Evolutionary conservation across 1,284 basidiomycete species (phyloP), one percentile per base, ranked within the genome.

Genomic region (Ceratobasidium sp.): DNA sequence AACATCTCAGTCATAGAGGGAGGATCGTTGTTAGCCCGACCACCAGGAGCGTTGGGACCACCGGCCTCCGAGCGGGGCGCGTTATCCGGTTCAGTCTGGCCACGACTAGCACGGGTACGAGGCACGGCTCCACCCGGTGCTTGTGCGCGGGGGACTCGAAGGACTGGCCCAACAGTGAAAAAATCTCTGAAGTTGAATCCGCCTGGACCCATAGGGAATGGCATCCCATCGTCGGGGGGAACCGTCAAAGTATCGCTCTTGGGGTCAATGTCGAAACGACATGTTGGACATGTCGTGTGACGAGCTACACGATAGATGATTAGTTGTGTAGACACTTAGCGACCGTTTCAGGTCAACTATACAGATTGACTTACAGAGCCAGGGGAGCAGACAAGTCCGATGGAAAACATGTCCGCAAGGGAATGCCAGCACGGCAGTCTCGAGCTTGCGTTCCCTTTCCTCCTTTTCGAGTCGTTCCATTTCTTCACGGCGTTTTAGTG

Each of bases 331-430:
- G 5, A 26, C 0, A 32, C 9, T 30, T 32, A 26, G 23, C 6
- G 23, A 16, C 50, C 30, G 8, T 43, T 16, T 26, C 34, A 18
- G 21, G 23, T 16, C 55, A n/a, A 34, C 3, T 32, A 1, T 16
- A 57, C 39, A 57, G 9, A 48, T 16, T 32, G 28, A 65, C 64
- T 69, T 36, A 69, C 64, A 87, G 79, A 92, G 92, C 91, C 91
- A 93, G 0, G 91, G 91, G 1, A 90, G 78, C 28, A 93, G 84
- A 79, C 91, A 93, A 12, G 87, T 83, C 1, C 88, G 85, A 76
- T 93, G 91, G 81, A 92, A 93, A 59, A 91, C 86, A 78, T 93
- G 91, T 12, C 90, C 86, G 77, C 91, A 93, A 3, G 91, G 91
- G 21, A 93, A 85, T 3, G 86, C 81, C 43, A 92, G 87, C 67